Evolutionary conservation across 352 stramenopile species (phyloP).

Genomic region (Globisporangium nunn): DNA sequence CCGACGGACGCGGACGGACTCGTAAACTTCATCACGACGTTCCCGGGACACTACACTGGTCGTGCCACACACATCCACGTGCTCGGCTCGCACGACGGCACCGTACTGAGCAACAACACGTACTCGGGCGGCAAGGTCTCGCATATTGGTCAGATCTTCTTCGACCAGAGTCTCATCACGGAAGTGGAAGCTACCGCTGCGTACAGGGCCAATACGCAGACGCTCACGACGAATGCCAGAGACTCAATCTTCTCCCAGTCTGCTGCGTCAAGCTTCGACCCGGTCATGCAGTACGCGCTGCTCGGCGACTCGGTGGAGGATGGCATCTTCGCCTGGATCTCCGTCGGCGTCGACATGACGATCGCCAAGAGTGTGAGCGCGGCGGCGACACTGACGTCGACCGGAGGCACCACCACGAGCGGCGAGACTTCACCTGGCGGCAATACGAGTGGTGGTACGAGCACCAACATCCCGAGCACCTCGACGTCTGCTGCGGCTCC

Average conservation of each 20-base stretch:
- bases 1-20: slow-evolving; percentile 2
- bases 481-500: not conserved
- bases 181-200: too few species aligned
- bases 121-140: slow-evolving; percentile 8
- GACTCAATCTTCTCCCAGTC: slow-evolving; percentile 11
- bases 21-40: slow-evolving; percentile 8
- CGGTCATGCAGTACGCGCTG: slow-evolving; percentile 12
- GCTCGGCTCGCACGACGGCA: slow-evolving; percentile 9
- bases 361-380: not conserved
- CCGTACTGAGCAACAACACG: slow-evolving; percentile 13
- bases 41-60: slow-evolving; percentile 14
- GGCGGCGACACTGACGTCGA: not conserved
- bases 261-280: slow-evolving; percentile 7
- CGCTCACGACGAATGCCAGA: slow-evolving; percentile 11
- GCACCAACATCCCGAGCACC: not conserved
- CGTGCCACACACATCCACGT: slow-evolving; percentile 12
- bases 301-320: slow-evolving; percentile 15
- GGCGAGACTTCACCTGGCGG: not conserved
- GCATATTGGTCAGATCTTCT: slow-evolving; percentile 13
- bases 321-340: slow-evolving; percentile 22
- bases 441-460: not conserved
- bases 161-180: too few species aligned
- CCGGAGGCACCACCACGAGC: not conserved
- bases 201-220: slow-evolving; percentile 9
- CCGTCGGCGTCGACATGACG: slow-evolving; percentile 11